Conservation (phyloP, 768 basidiomycete species). For the Boletus vermiculosoides region DNA sequence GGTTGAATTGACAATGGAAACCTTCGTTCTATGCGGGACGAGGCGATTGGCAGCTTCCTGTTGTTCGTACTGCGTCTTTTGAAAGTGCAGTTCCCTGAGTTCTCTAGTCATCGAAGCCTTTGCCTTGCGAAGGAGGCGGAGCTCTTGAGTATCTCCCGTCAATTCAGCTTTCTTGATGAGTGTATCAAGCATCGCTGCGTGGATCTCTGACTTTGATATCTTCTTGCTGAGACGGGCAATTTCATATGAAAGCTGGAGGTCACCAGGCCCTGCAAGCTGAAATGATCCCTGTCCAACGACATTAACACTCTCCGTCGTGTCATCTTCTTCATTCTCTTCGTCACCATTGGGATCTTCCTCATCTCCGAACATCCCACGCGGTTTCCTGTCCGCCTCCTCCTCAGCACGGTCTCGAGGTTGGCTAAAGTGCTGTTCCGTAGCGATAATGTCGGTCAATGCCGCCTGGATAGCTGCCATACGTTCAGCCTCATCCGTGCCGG, state of each 20-base stretch:
- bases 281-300: constrained; percentile 51
- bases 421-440: constrained; percentile 62
- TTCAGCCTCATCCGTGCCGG: constrained; percentile 63
- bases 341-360: constrained; percentile 40
- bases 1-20: constrained; percentile 83
- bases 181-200: constrained; percentile 80
- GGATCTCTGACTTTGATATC: constrained; percentile 72
- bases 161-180: constrained; percentile 94
- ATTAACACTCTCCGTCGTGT: constrained; percentile 17
- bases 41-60: constrained; percentile 91
- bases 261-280: constrained; percentile 82
- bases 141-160: constrained; percentile 85
- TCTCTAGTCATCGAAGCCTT: constrained; percentile 81
- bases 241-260: constrained; percentile 84
- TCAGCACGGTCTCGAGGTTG: constrained; percentile 15
- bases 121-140: constrained; percentile 77
- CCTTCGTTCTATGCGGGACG: constrained; percentile 76
- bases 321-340: constrained; percentile 49
- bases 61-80: constrained; percentile 90
- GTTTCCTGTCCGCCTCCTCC: constrained; percentile 16
- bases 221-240: constrained; percentile 77
- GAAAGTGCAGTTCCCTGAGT: constrained; percentile 80
- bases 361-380: constrained; percentile 37
- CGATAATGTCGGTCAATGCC: constrained; percentile 94
- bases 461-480: constrained; percentile 97